Evolutionary conservation across 495 filamentous ascomycete species (phyloP).

Genomic region (Copromyces sp.): DNA sequence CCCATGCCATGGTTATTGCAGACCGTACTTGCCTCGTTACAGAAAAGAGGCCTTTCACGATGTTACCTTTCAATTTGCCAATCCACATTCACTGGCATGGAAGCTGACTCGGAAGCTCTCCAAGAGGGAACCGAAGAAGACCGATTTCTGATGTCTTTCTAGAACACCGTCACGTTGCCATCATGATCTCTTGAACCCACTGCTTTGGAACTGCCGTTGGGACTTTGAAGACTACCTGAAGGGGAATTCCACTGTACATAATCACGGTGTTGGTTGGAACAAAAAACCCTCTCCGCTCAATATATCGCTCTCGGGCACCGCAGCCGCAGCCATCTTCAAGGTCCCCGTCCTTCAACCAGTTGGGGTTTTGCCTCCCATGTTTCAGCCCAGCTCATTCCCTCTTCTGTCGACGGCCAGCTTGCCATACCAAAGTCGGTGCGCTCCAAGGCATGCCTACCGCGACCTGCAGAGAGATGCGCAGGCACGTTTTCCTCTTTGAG

Average conservation of each 20-base stretch:
- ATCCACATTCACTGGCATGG: not conserved
- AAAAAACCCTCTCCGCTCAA: not conserved
- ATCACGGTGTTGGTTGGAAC: not conserved
- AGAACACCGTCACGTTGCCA: not conserved
- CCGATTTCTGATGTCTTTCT: not conserved
- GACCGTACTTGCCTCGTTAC: not conserved
- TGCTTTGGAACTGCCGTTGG: not conserved
- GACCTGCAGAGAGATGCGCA: constrained; percentile 11
- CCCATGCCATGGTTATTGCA: not conserved
- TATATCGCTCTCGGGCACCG: not conserved
- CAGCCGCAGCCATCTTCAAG: not conserved
- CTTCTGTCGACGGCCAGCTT: not conserved
- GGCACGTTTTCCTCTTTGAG: constrained; percentile 18
- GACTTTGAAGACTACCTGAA: not conserved
- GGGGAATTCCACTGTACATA: not conserved
- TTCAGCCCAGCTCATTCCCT: not conserved
- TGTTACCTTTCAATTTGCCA: not conserved
- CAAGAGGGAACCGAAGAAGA: not conserved
- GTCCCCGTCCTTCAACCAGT: not conserved
- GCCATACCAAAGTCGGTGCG: constrained; percentile 5
- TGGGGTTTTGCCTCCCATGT: not conserved
- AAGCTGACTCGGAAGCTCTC: not conserved
- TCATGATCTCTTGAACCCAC: not conserved
- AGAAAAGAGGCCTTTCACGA: not conserved
- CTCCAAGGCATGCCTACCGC: not conserved